A percentile compares a stretch with the other conserved stretches of the same genome.
These are phyloP conservation scores for Nicotiana rustica DNA, from an alignment of 305 asterid genomes.

Conservation along the genomic window DNA sequence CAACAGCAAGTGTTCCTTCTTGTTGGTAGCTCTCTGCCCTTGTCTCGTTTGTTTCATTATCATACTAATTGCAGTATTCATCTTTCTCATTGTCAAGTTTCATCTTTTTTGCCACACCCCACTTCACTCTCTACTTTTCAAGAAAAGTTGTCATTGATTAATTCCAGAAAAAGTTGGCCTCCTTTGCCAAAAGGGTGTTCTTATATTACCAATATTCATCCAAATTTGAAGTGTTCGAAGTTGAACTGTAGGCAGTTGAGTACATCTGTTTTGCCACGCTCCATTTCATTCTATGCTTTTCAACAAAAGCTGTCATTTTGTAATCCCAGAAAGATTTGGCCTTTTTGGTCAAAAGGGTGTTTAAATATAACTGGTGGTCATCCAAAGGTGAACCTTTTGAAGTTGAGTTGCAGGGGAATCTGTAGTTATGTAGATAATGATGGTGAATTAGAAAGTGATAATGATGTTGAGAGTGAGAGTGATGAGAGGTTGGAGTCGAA, in stretches of 20 bases:
- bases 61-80: constrained; percentile 52
- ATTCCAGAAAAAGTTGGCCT: neutral
- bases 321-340: constrained; percentile 13
- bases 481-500: constrained; percentile 43
- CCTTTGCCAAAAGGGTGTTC: constrained; percentile 16
- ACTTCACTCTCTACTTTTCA: constrained; percentile 63
- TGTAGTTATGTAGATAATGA: constrained; percentile 51
- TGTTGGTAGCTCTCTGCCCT: constrained; percentile 82
- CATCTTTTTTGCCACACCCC: constrained; percentile 83
- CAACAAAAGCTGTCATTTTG: neutral
- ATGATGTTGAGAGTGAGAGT: constrained; percentile 42
- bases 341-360: neutral
- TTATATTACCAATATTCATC: neutral
- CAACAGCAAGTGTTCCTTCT: constrained; percentile 51
- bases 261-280: neutral
- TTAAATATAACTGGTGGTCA: neutral
- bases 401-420: constrained; percentile 46
- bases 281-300: neutral
- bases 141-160: constrained; percentile 57
- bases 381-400: neutral
- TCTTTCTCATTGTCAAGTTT: constrained; percentile 67
- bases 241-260: neutral
- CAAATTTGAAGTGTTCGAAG: constrained; percentile 23
- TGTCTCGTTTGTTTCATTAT: constrained; percentile 70
- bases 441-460: constrained; percentile 50